These are phyloP conservation scores for Microsporum canis DNA, from an alignment of 2,329 filamentous ascomycete genomes.

Conservation along the genomic window DNA sequence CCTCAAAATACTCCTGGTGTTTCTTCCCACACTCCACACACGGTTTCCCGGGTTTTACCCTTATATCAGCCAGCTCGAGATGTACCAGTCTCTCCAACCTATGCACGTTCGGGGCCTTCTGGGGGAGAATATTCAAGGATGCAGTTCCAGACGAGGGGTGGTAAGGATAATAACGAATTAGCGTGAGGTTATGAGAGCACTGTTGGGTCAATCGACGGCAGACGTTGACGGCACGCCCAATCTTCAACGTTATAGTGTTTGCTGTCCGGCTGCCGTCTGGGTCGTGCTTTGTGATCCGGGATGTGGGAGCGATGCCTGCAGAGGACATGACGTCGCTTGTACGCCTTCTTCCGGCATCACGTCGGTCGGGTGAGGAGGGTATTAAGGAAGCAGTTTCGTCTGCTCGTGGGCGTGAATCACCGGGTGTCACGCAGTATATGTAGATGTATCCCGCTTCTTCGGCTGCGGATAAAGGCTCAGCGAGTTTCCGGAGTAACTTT, in stretches of 20 bases:
- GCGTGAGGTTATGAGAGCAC: constrained; percentile 76
- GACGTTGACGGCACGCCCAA: constrained; percentile 65
- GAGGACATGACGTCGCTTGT: constrained; percentile 29
- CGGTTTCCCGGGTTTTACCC: constrained; percentile 46
- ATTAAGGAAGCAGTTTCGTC: constrained; percentile 52
- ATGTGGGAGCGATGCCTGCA: constrained; percentile 22
- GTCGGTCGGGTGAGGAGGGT: constrained; percentile 30
- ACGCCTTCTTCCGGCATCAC: constrained; percentile 21
- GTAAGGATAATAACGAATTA: constrained; percentile 89
- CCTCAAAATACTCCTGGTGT: constrained; percentile 92
- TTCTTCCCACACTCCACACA: constrained; percentile 72
- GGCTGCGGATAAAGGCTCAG: constrained; percentile 57
- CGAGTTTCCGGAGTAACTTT: constrained; percentile 62
- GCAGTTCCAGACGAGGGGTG: constrained; percentile 36
- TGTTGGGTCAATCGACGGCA: constrained; percentile 79
- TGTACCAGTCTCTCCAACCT: constrained; percentile 85
- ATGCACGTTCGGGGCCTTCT: constrained; percentile 62
- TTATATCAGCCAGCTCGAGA: constrained; percentile 60
- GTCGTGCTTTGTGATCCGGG: constrained; percentile 8
- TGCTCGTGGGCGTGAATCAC: constrained; percentile 34
- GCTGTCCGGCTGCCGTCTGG: constrained; percentile 17
- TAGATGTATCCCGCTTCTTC: constrained; percentile 92
- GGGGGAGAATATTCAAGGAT: constrained; percentile 8
- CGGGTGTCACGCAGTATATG: constrained; percentile 90
- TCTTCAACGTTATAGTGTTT: constrained; percentile 57